These are phyloP conservation scores for Monilinia fructigena DNA, from an alignment of 2,329 filamentous ascomycete species.

Conservation along the genomic window DNA sequence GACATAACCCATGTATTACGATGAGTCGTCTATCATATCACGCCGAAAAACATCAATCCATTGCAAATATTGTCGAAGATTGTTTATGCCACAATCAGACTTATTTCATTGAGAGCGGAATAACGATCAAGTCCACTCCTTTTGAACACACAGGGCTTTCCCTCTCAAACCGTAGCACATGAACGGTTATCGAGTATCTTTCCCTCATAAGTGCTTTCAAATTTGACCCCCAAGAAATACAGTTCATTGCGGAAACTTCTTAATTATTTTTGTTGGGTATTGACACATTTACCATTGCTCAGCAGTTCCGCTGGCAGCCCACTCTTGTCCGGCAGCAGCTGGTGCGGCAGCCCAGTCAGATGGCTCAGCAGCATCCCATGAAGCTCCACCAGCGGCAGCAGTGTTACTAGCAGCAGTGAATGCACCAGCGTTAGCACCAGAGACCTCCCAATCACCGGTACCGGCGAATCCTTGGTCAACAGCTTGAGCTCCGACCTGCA, in stretches of 20 bases:
- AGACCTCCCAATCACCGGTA: constrained; percentile 73
- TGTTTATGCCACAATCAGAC: constrained; percentile 19
- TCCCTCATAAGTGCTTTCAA: constrained; percentile 95
- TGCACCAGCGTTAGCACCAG: constrained; percentile 62
- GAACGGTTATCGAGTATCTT: constrained; percentile 78
- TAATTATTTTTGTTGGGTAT: constrained; percentile 27
- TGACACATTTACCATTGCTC: constrained; percentile 40
- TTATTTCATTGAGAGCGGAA: constrained; percentile 24
- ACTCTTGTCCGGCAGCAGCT: constrained; percentile 47
- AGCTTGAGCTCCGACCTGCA: constrained; percentile 64
- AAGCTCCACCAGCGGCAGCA: constrained; percentile 56
- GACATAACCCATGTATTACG: constrained; percentile 16
- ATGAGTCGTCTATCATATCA: constrained; percentile 1
- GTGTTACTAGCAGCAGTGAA: constrained; percentile 59
- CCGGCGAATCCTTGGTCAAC: constrained; percentile 75
- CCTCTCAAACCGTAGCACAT: constrained; percentile 57
- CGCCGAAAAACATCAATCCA: constrained; percentile 7
- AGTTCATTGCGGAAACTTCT: constrained; percentile 29
- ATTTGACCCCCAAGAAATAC: constrained; percentile 47
- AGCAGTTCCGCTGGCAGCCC: constrained; percentile 53
- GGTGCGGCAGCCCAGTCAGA: constrained; percentile 50
- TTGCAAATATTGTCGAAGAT: constrained; percentile 19
- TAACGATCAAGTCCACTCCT: constrained; percentile 36
- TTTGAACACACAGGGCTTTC: constrained; percentile 95
- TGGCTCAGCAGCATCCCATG: constrained; percentile 58